A percentile compares a stretch with the other conserved stretches of the same genome.
Evolutionary conservation across 2,329 filamentous ascomycete genomes (phyloP).

Genomic region (Beauveria medogensis): DNA sequence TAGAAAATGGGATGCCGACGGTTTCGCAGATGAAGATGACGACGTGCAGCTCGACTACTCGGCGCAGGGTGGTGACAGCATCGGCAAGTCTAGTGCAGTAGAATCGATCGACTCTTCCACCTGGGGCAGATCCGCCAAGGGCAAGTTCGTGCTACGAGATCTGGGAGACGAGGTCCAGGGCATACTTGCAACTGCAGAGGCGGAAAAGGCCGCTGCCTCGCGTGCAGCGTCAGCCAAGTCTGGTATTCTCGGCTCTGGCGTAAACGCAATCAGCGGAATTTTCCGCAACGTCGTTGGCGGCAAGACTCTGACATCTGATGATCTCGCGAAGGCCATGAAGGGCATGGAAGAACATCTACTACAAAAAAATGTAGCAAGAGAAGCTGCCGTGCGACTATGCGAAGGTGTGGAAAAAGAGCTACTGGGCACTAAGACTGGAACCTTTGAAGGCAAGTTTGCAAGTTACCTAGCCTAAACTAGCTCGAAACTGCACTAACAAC

Average conservation of each 20-base stretch:
- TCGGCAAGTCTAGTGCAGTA: conserved; percentile 49
- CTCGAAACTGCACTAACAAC: not conserved
- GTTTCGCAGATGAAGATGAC: conserved; percentile 76
- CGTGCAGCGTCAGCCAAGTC: conserved; percentile 40
- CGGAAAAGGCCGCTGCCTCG: conserved; percentile 43
- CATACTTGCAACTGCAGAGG: conserved; percentile 75
- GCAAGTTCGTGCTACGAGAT: conserved; percentile 90
- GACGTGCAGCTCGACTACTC: conserved; percentile 84
- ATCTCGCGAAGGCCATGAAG: conserved; percentile 86
- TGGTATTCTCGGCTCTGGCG: conserved; percentile 68
- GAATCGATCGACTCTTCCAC: conserved; percentile 70
- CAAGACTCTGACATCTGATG: conserved; percentile 80
- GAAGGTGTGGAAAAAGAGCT: conserved; percentile 87
- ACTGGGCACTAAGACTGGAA: conserved; percentile 82
- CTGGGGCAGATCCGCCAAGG: conserved; percentile 82
- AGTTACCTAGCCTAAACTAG: conserved; percentile 8
- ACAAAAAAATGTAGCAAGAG: conserved; percentile 91
- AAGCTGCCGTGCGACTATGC: conserved; percentile 85
- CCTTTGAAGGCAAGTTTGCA: conserved; percentile 65
- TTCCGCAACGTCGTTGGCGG: conserved; percentile 95
- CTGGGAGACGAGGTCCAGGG: conserved; percentile 87
- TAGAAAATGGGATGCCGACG: conserved; percentile 87
- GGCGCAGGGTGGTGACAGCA: conserved; percentile 39
- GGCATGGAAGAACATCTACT: conserved; percentile 93
- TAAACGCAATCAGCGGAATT: conserved; percentile 77